Evolutionary conservation across 257 asterid species (phyloP).

Genomic region (Solanum boliviense): DNA sequence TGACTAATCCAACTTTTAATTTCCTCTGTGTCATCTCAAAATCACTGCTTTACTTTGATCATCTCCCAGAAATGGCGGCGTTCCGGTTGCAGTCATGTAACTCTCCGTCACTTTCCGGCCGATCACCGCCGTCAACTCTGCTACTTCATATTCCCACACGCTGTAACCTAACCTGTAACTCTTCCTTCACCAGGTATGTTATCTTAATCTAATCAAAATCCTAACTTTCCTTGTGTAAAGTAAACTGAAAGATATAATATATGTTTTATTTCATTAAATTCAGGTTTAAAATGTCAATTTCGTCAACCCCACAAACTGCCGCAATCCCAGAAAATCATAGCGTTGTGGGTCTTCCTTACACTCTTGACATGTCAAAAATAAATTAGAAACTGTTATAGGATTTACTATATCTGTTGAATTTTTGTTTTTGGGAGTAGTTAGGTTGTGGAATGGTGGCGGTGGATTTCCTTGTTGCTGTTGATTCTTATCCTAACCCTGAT

Average conservation of each 20-base stretch:
- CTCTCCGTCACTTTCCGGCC: not conserved
- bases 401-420: not conserved
- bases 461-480: conserved; percentile 70
- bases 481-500: conserved; percentile 83
- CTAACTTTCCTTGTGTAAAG: not conserved
- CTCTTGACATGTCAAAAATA: not conserved
- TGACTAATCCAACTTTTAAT: not conserved
- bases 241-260: not conserved
- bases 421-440: conserved; percentile 27
- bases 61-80: not conserved
- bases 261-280: not conserved
- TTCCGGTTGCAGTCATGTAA: not conserved
- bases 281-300: not conserved
- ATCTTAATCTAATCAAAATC: not conserved
- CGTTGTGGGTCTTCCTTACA: not conserved
- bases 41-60: not conserved
- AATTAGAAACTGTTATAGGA: not conserved
- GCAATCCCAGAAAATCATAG: not conserved
- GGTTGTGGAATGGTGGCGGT: conserved; percentile 58
- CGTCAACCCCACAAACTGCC: not conserved
- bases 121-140: not conserved
- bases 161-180: not conserved
- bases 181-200: not conserved
- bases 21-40: not conserved
- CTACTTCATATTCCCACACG: not conserved